Percentiles rank a stretch among this genome's conserved stretches.
phyloP scores from a whole-genome alignment of 2,329 filamentous ascomycete genomes.

The Incumbomyces lentus region DNA sequence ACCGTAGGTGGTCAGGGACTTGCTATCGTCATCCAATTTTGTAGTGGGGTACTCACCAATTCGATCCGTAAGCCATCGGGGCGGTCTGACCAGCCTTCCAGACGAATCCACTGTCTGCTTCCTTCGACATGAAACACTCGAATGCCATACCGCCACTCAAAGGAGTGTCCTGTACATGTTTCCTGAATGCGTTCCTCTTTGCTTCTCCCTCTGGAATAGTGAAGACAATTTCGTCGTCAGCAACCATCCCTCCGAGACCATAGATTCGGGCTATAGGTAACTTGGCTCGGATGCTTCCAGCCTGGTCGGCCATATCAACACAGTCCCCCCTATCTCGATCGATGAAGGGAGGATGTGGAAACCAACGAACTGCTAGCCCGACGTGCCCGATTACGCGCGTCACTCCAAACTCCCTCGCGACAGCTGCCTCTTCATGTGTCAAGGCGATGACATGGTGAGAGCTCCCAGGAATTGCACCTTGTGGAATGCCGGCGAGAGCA shows the following conservation, averaged over 20 bases:
- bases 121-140: neutral
- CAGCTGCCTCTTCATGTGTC: no score
- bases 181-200: neutral
- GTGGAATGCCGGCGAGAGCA: no score
- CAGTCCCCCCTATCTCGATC: neutral
- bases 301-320: neutral
- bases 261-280: neutral
- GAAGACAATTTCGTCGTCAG: neutral
- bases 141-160: neutral
- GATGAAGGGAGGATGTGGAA: neutral
- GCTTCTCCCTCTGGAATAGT: conserved; percentile 1
- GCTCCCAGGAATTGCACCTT: no score
- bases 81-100: neutral
- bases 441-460: no score
- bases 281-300: neutral
- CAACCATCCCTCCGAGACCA: neutral
- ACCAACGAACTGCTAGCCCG: neutral
- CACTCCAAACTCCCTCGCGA: no score
- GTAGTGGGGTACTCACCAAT: no score
- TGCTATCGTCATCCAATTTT: no score
- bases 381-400: neutral
- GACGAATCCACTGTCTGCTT: neutral
- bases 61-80: no score
- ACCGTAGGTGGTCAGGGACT: no score
- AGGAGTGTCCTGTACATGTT: neutral